phyloP scores from a whole-genome alignment of 2,329 filamentous ascomycete genomes.

The Hypocrella siamensis region DNA sequence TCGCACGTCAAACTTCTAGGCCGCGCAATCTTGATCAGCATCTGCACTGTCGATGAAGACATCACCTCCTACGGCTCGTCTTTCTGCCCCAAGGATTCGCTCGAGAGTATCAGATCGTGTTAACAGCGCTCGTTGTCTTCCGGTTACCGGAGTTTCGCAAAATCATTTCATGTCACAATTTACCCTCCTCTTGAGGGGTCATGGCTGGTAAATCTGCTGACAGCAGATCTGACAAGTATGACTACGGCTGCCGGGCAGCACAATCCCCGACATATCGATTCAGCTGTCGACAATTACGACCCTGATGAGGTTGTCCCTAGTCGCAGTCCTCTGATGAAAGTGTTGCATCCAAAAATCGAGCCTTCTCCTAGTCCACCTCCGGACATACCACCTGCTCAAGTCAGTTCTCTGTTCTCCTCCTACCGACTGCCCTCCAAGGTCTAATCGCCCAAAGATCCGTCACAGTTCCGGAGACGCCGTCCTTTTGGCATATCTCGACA shows the following conservation, averaged over 20 bases:
- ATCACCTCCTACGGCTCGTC: too few species aligned
- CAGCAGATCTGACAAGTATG: constrained; percentile 19
- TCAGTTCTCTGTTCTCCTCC: constrained; percentile 16
- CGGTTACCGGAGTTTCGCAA: neutral
- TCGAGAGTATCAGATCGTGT: too few species aligned
- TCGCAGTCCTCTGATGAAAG: constrained; percentile 24
- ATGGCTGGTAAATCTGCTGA: constrained; percentile 18
- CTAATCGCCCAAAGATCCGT: constrained; percentile 35
- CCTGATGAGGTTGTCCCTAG: constrained; percentile 25
- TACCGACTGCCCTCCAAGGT: constrained; percentile 27
- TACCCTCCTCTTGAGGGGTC: constrained; percentile 8
- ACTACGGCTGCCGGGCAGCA: constrained; percentile 21
- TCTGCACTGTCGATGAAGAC: too few species aligned
- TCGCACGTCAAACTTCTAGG: too few species aligned
- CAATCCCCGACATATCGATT: constrained; percentile 13
- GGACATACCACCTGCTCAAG: constrained; percentile 20
- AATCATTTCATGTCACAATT: constrained; percentile 5
- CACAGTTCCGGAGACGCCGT: constrained; percentile 49
- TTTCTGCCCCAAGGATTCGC: too few species aligned
- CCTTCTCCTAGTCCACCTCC: constrained; percentile 17
- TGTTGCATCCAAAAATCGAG: constrained; percentile 16
- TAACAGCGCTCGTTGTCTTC: too few species aligned
- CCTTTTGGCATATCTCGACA: constrained; percentile 48
- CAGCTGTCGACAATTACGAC: constrained; percentile 22
- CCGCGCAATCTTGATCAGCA: too few species aligned